Evolutionary conservation across 176 grass and related monocot species (phyloP).

Genomic region (Musa acuminata): DNA sequence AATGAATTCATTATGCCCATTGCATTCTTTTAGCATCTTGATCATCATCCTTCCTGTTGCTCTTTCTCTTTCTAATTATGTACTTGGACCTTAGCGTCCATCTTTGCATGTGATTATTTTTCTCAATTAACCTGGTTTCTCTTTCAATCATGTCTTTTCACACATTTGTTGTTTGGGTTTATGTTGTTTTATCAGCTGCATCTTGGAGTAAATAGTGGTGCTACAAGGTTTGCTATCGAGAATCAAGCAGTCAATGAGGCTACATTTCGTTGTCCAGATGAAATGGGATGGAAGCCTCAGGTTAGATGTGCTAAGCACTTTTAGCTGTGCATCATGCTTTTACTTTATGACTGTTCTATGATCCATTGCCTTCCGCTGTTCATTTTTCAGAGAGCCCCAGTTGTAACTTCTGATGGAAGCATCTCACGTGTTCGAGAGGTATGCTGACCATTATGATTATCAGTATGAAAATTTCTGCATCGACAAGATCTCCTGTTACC

Average conservation of each 20-base stretch:
- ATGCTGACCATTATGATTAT: constrained; percentile 7
- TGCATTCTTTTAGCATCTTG: neutral
- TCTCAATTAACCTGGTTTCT: neutral
- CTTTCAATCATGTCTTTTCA: neutral
- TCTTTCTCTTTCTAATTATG: neutral
- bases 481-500: neutral
- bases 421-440: constrained; percentile 70
- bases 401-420: constrained; percentile 76
- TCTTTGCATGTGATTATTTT: neutral
- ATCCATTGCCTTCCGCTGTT: constrained; percentile 2
- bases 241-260: constrained; percentile 93
- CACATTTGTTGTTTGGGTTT: neutral
- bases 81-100: neutral
- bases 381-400: constrained; percentile 52
- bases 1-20: too few relatives aligned
- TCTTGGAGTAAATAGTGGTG: constrained; percentile 91
- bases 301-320: constrained; percentile 27
- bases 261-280: constrained; percentile 94
- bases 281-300: constrained; percentile 99
- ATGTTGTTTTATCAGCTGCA: constrained; percentile 41
- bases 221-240: constrained; percentile 78
- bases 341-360: too few relatives aligned
- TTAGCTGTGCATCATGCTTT: neutral
- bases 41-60: neutral
- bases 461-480: neutral